These are phyloP conservation scores for Hypoxylon intermedium DNA, from an alignment of 495 filamentous ascomycete genomes.

Conservation along the genomic window DNA sequence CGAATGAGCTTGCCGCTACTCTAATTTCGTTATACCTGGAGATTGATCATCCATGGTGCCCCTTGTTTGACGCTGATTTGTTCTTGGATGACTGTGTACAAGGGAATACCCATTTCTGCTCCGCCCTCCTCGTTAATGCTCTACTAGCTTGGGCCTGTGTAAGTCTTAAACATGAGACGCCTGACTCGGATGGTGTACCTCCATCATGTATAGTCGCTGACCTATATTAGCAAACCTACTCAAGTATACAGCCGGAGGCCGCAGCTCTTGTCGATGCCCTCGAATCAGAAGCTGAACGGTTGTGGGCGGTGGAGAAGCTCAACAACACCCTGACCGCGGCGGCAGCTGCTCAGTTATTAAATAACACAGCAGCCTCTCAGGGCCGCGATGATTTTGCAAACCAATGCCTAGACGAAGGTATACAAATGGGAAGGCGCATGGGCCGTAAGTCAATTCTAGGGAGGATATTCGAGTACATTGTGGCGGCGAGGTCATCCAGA, in stretches of 20 bases:
- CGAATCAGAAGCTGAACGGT: slow-evolving; percentile 23
- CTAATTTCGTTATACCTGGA: slow-evolving; percentile 36
- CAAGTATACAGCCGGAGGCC: slow-evolving; percentile 24
- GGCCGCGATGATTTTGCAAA: slow-evolving; percentile 33
- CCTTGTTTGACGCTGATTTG: slow-evolving; percentile 37
- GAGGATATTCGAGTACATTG: neutral
- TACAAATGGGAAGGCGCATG: slow-evolving; percentile 38
- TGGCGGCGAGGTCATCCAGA: neutral
- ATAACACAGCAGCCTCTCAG: slow-evolving; percentile 21
- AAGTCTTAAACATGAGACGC: slow-evolving; percentile 8
- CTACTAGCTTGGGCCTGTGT: slow-evolving; percentile 35
- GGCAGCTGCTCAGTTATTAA: slow-evolving; percentile 26
- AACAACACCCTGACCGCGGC: slow-evolving; percentile 28
- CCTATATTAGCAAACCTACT: slow-evolving; percentile 30
- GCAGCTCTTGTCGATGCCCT: slow-evolving; percentile 15
- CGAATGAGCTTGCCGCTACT: slow-evolving; percentile 27
- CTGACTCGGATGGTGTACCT: neutral
- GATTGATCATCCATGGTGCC: slow-evolving; percentile 32
- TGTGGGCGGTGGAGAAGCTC: slow-evolving; percentile 25
- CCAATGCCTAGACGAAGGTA: slow-evolving; percentile 28
- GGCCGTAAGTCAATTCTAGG: slow-evolving; percentile 29
- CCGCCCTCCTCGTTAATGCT: slow-evolving; percentile 23
- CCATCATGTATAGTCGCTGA: neutral
- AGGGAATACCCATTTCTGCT: slow-evolving; percentile 31
- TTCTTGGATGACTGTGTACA: slow-evolving; percentile 35